phyloP scores from a whole-genome alignment of 495 filamentous ascomycete genomes.

The Evansstolkia leycettana region DNA sequence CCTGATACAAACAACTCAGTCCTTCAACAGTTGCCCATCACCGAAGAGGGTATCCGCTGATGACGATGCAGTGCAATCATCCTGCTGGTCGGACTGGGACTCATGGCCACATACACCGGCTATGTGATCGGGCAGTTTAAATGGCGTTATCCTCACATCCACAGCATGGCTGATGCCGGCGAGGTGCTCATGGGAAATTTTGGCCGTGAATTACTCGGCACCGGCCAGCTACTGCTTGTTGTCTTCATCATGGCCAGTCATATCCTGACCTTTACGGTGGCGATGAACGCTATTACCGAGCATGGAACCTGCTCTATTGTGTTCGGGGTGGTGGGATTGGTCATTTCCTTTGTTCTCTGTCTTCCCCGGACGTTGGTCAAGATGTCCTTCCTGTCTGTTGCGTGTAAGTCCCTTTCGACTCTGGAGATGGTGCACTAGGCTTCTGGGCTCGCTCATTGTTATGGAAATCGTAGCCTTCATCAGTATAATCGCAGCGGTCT shows the following conservation, averaged over 20 bases:
- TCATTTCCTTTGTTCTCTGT: conserved; percentile 43
- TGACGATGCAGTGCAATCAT: conserved; percentile 39
- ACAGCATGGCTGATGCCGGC: conserved; percentile 53
- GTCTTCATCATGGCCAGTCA: conserved; percentile 63
- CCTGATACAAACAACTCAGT: conserved; percentile 54
- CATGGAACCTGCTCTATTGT: conserved; percentile 50
- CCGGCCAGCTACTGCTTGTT: conserved; percentile 47
- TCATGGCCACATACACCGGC: conserved; percentile 56
- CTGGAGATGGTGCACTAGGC: not conserved
- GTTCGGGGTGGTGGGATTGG: conserved; percentile 47
- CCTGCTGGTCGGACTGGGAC: conserved; percentile 47
- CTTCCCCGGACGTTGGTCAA: conserved; percentile 47
- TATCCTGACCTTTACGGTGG: conserved; percentile 54
- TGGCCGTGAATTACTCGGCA: conserved; percentile 45
- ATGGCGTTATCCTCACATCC: conserved; percentile 45
- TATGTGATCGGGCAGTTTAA: conserved; percentile 61
- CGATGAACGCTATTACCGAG: conserved; percentile 46
- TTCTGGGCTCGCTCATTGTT: no score
- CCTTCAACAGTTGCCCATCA: conserved; percentile 41
- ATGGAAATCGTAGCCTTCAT: conserved; percentile 31
- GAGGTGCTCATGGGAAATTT: conserved; percentile 43
- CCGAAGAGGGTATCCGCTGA: conserved; percentile 34
- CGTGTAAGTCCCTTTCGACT: conserved; percentile 18
- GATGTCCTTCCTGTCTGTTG: conserved; percentile 41
- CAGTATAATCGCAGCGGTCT: conserved; percentile 49